These are phyloP conservation scores for Galerina sulciceps DNA, from an alignment of 768 basidiomycete species.

Conservation along the genomic window DNA sequence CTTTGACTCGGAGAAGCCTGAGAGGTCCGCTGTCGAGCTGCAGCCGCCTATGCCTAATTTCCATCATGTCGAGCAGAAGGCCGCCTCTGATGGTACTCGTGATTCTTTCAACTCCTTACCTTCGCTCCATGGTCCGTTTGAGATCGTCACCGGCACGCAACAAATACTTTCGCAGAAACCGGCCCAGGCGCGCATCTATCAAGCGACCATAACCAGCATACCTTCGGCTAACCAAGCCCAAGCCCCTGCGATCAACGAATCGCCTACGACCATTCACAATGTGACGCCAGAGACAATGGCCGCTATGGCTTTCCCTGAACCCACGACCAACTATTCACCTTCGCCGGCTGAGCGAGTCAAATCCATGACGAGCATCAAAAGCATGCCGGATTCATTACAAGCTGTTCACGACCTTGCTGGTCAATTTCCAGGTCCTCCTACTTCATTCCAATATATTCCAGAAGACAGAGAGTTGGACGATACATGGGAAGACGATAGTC, in stretches of 20 bases:
- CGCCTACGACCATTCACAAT: constrained; percentile 3
- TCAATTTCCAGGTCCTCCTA: constrained; percentile 58
- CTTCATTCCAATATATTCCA: constrained; percentile 25
- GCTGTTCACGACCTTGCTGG: constrained; percentile 53
- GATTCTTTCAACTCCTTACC: constrained; percentile 16
- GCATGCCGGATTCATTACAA: constrained; percentile 44
- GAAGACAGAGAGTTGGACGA: not conserved
- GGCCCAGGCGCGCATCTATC: constrained; percentile 24
- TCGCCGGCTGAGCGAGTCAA: constrained; percentile 7
- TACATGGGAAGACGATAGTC: constrained; percentile 15
- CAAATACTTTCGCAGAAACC: constrained; percentile 27
- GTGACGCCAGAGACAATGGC: constrained; percentile 7
- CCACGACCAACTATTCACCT: not conserved
- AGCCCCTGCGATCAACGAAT: not conserved
- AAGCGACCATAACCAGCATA: constrained; percentile 7
- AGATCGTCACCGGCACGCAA: constrained; percentile 30
- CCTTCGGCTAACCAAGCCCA: not conserved
- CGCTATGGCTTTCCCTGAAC: constrained; percentile 12
- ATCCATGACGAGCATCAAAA: constrained; percentile 32
- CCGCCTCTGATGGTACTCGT: constrained; percentile 3
- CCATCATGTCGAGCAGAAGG: not conserved
- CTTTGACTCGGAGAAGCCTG: constrained; percentile 7
- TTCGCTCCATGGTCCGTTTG: constrained; percentile 17
- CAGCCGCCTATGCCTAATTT: constrained; percentile 15
- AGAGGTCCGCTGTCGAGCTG: not conserved